phyloP scores from a whole-genome alignment of 2,329 filamentous ascomycete genomes.

The Trichoderma gracile region DNA sequence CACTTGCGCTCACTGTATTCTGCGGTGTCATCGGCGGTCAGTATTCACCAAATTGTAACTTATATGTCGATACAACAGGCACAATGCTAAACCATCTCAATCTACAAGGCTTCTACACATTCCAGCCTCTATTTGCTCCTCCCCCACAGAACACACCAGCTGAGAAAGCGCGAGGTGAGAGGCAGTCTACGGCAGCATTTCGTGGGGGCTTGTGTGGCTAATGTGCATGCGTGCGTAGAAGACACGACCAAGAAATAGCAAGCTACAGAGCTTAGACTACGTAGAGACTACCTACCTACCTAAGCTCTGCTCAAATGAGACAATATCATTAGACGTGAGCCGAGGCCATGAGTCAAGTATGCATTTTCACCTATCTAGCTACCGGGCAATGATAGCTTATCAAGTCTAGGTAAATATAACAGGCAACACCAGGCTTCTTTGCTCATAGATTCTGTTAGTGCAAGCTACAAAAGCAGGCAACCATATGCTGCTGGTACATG shows the following conservation, averaged over 20 bases:
- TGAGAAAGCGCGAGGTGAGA: slow-evolving; percentile 27
- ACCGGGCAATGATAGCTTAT: too few relatives aligned
- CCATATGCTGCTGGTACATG: too few relatives aligned
- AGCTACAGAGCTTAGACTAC: not conserved
- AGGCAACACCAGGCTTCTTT: not conserved
- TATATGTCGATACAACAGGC: not conserved
- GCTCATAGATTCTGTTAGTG: not conserved
- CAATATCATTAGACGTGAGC: too few relatives aligned
- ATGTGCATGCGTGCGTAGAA: not conserved
- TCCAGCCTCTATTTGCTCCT: slow-evolving; percentile 38
- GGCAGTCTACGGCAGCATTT: too few relatives aligned
- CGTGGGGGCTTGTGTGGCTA: not conserved
- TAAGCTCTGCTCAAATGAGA: too few relatives aligned
- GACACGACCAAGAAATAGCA: not conserved
- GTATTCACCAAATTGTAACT: slow-evolving; percentile 16
- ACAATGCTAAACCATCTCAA: not conserved
- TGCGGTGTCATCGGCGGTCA: slow-evolving; percentile 42
- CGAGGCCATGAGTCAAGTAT: too few relatives aligned
- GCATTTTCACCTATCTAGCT: too few relatives aligned
- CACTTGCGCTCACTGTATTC: slow-evolving; percentile 41
- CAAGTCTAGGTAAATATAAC: too few relatives aligned
- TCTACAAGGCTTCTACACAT: slow-evolving; percentile 41
- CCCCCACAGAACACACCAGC: slow-evolving; percentile 27
- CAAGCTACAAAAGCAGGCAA: not conserved
- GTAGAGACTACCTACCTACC: too few relatives aligned